phyloP scores from a whole-genome alignment of 805 yeast genomes.

The Starmerella khaoyaiensis region DNA sequence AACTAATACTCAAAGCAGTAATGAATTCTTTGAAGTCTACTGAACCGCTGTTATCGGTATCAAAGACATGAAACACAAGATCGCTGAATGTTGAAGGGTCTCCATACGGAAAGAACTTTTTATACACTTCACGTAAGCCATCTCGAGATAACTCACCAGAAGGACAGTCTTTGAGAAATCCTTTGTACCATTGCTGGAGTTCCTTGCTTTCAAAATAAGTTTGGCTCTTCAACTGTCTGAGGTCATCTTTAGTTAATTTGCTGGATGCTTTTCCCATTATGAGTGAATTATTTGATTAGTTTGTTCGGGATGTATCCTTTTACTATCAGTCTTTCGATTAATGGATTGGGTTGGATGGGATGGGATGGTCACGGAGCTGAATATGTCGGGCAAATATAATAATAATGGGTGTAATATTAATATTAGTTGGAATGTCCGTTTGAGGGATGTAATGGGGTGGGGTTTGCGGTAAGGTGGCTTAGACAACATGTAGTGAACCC shows the following conservation, averaged over 20 bases:
- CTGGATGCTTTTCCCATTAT: slow-evolving; percentile 91
- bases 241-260: slow-evolving; percentile 79
- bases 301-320: neutral
- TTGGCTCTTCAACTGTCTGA: slow-evolving; percentile 63
- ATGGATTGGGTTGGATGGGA: too few species aligned
- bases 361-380: too few species aligned
- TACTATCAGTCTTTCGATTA: too few species aligned
- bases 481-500: too few species aligned
- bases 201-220: slow-evolving; percentile 90
- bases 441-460: too few species aligned
- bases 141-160: slow-evolving; percentile 73
- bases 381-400: too few species aligned
- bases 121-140: slow-evolving; percentile 83
- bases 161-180: slow-evolving; percentile 88
- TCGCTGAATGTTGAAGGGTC: slow-evolving; percentile 87
- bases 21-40: slow-evolving; percentile 91
- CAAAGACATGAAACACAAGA: slow-evolving; percentile 79
- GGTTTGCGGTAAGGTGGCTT: too few species aligned
- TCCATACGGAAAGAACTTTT: slow-evolving; percentile 97
- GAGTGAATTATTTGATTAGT: neutral
- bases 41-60: slow-evolving; percentile 61
- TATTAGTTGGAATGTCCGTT: too few species aligned
- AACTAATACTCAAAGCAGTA: slow-evolving; percentile 70
- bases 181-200: slow-evolving; percentile 96
- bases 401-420: too few species aligned